Evolutionary conservation across 768 basidiomycete species (phyloP), one percentile per base, ranked within the genome.

Genomic region (Phanerochaete carnosa): DNA sequence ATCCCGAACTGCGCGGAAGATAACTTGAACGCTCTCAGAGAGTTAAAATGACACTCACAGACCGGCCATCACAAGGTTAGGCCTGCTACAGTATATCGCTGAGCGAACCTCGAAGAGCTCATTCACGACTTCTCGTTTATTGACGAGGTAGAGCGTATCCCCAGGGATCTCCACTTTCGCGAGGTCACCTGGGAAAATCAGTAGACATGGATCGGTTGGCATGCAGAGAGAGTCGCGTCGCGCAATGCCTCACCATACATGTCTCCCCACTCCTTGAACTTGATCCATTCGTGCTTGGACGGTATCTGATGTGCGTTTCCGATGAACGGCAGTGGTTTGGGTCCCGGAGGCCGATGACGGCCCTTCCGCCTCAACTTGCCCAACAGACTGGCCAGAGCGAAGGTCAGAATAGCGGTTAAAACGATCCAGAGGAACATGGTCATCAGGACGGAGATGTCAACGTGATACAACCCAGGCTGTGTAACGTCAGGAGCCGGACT

Each of bases 71-170:
- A 60, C 52, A 2, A 68, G 59, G 16, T 58, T 57, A 0, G 68
- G 59, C 45, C 69, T 53, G 23, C 68, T 66, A 0, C 70, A 71
- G 49, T 70, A 71, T 0, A 65, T 63, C 0, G 66, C 55, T 22
- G 65, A 63, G 1, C 68, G 66, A 33, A 61, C 69, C 46, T 70
- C 69, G 13, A 73, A 58, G 23, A 73, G 66, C 2, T 73, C 71
- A 0, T 49, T 28, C 13, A 65, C 65, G 8, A 64, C 63, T 22
- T 64, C 29, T 1, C 37, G 56, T 15, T 66, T 65, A 35, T 64
- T 66, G 33, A 71, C 33, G 23, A 70, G 35, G 19, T 70, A 29
- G n/a, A 70, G 51, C 2, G 55, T 50, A 26, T 62, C 56, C 16
- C 69, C 67, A 13, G 69, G 56, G 22, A 68, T 45, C 16, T 60